Evolutionary conservation across 257 asterid genomes (phyloP).

Genomic region (Solanum bulbocastanum): DNA sequence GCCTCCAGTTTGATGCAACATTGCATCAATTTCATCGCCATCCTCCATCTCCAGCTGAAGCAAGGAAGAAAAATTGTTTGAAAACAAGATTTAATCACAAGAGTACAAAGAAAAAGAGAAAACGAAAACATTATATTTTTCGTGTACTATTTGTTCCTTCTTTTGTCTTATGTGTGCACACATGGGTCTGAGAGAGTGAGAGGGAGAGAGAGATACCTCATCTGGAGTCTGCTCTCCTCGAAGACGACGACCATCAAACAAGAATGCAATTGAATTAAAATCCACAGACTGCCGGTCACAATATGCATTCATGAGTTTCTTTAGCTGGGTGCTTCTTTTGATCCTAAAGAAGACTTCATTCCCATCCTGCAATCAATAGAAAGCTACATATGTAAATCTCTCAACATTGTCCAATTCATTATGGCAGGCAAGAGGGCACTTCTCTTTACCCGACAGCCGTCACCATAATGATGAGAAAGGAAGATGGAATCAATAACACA

Average conservation of each 20-base stretch:
- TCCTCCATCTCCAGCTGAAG: conserved; percentile 32
- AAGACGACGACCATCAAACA: conserved; percentile 36
- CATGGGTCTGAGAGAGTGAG: not conserved
- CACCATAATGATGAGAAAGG: not conserved
- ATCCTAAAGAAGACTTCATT: conserved; percentile 35
- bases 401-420: not conserved
- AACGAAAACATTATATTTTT: too few species aligned
- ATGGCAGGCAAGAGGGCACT: not conserved
- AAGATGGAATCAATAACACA: not conserved
- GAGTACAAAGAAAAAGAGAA: not conserved
- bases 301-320: conserved; percentile 37
- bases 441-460: not conserved
- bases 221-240: conserved; percentile 35
- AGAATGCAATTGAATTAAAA: conserved; percentile 22
- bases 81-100: not conserved
- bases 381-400: not conserved
- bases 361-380: conserved; percentile 19
- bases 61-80: not conserved
- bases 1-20: conserved; percentile 29
- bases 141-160: not conserved
- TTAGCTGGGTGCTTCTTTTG: conserved; percentile 31
- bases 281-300: conserved; percentile 39
- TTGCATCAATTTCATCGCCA: conserved; percentile 38
- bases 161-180: not conserved
- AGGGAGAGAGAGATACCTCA: conserved; percentile 8